Percentiles rank a stretch among this genome's conserved stretches.
Evolutionary conservation across 768 basidiomycete genomes (phyloP).

Genomic region (Naganishia friedmannii): DNA sequence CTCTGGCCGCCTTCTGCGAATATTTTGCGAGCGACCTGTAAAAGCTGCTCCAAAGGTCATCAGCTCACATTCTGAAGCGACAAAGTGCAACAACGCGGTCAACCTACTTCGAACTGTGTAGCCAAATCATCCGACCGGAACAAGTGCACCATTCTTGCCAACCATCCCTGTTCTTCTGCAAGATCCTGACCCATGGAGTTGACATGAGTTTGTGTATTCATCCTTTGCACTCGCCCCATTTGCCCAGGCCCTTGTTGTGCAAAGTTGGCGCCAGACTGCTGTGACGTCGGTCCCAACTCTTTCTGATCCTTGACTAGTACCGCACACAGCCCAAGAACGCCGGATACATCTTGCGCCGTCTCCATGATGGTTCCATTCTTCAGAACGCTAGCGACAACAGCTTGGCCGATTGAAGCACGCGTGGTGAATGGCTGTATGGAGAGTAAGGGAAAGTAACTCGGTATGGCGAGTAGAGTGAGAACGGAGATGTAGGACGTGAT

Average conservation of each 20-base stretch:
- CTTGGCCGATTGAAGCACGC: conserved; percentile 86
- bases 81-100: background rate
- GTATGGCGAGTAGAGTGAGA: conserved; percentile 92
- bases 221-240: conserved; percentile 12
- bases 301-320: conserved; percentile 78
- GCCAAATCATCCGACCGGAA: conserved; percentile 83
- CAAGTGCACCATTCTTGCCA: conserved; percentile 94
- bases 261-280: conserved; percentile 53
- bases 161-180: conserved; percentile 98
- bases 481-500: conserved; percentile 96
- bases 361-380: conserved; percentile 97
- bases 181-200: conserved; percentile 45
- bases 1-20: conserved; percentile 83
- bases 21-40: conserved; percentile 85
- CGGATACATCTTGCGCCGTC: conserved; percentile 87
- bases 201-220: conserved; percentile 21
- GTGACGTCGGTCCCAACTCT: conserved; percentile 41
- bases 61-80: too few species aligned
- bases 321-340: conserved; percentile 85
- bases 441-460: conserved; percentile 79
- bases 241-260: conserved; percentile 42
- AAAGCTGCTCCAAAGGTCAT: conserved; percentile 58
- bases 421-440: conserved; percentile 83
- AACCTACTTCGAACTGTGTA: conserved; percentile 79
- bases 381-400: conserved; percentile 86